These are phyloP conservation scores for Priceomyces haplophilus DNA, from an alignment of 805 yeast genomes.

Conservation along the genomic window DNA sequence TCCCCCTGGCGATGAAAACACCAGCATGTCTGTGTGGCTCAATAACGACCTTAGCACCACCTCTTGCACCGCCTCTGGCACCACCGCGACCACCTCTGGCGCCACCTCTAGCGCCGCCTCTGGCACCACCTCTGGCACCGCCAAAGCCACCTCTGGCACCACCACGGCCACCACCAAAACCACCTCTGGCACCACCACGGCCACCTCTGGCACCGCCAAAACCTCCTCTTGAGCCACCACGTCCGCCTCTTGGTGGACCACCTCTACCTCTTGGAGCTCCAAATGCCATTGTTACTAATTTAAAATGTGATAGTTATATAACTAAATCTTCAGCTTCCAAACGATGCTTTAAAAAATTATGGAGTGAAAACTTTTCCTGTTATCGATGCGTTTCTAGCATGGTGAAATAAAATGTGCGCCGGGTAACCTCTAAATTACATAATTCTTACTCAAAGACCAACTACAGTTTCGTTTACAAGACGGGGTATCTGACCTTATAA, in stretches of 20 bases:
- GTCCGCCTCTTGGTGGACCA: constrained; percentile 46
- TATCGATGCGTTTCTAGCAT: constrained; percentile 5
- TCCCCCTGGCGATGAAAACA: constrained; percentile 99
- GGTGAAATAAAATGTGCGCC: neutral
- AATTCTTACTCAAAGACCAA: neutral
- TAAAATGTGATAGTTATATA: neutral
- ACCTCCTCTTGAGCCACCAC: constrained; percentile 52
- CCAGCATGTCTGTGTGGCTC: constrained; percentile 99
- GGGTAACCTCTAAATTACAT: constrained; percentile 5
- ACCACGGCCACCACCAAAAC: constrained; percentile 49
- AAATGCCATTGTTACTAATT: constrained; percentile 59
- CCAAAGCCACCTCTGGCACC: constrained; percentile 56
- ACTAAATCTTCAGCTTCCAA: neutral
- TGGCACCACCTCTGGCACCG: constrained; percentile 35
- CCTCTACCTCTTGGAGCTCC: constrained; percentile 64
- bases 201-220: constrained; percentile 50
- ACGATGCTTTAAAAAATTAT: neutral
- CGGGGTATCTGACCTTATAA: too few relatives aligned
- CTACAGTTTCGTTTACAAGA: too few relatives aligned
- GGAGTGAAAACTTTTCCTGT: constrained; percentile 3
- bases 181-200: constrained; percentile 49
- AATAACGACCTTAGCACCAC: constrained; percentile 94
- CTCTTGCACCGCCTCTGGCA: constrained; percentile 76
- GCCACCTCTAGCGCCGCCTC: constrained; percentile 39
- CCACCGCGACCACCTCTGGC: constrained; percentile 61